These are phyloP conservation scores for Chaetoceros tenuissimus DNA, from an alignment of 108 stramenopile species.

Conservation along the genomic window DNA sequence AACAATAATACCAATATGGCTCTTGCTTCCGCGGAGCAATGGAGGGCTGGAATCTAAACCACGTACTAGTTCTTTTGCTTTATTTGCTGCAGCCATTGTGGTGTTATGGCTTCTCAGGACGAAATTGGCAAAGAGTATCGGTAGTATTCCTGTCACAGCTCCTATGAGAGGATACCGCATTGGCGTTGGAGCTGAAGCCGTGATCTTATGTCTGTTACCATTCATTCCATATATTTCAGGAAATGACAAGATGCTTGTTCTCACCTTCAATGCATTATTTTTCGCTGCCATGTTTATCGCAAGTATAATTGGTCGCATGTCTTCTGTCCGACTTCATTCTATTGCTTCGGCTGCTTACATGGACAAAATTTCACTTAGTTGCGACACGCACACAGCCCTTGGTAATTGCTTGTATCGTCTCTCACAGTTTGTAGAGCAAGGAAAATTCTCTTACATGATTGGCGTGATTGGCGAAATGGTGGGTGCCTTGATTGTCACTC, in stretches of 20 bases:
- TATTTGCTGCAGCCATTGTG: slow-evolving; percentile 4
- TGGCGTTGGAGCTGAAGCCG: slow-evolving; percentile 5
- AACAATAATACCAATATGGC: slow-evolving; percentile 1
- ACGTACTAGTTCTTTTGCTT: background rate
- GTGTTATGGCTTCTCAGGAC: slow-evolving; percentile 2
- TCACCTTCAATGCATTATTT: background rate
- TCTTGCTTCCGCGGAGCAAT: background rate
- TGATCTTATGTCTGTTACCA: background rate
- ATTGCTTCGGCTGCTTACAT: slow-evolving; percentile 3
- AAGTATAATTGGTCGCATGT: slow-evolving; percentile 3
- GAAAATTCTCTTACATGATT: background rate
- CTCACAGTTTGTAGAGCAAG: background rate
- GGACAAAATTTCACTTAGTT: background rate
- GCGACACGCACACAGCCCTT: background rate
- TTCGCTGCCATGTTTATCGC: background rate
- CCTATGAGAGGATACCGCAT: slow-evolving; percentile 8
- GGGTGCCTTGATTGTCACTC: slow-evolving; percentile 2
- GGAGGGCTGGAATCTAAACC: slow-evolving; percentile 6
- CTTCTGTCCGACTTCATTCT: background rate
- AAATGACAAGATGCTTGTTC: background rate
- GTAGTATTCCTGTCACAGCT: background rate
- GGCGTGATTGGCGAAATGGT: background rate
- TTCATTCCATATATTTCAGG: slow-evolving; percentile 1
- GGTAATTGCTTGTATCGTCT: background rate
- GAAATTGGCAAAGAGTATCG: background rate